Evolutionary conservation across 495 filamentous ascomycete genomes (phyloP).

Genomic region (Trichoderma reesei): DNA sequence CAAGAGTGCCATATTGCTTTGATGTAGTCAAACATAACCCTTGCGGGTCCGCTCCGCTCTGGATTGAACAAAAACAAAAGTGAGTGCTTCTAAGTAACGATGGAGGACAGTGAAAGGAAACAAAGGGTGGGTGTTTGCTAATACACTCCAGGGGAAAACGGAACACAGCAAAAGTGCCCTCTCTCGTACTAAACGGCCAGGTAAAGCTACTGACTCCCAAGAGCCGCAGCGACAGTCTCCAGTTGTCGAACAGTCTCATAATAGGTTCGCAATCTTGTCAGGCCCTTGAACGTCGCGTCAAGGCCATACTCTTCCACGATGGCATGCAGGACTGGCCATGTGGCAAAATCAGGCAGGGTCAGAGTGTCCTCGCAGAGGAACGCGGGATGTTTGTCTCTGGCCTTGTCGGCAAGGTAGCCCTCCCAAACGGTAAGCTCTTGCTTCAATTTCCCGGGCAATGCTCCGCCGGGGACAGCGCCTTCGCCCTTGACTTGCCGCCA

Average conservation of each 20-base stretch:
- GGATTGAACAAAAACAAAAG: no score
- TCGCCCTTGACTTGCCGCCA: conserved; percentile 23
- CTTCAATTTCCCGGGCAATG: conserved; percentile 20
- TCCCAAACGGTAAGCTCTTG: conserved; percentile 42
- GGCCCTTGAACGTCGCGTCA: conserved; percentile 20
- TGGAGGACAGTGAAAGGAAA: no score
- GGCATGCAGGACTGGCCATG: conserved; percentile 61
- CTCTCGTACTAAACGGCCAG: not conserved
- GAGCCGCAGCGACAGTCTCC: conserved; percentile 23
- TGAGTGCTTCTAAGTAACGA: no score
- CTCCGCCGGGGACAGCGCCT: conserved; percentile 9
- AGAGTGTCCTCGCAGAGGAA: conserved; percentile 50
- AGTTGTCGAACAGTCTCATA: conserved; percentile 28
- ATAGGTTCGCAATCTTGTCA: conserved; percentile 43
- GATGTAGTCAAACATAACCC: no score
- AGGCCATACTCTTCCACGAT: conserved; percentile 30
- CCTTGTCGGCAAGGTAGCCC: conserved; percentile 25
- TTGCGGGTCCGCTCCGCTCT: no score
- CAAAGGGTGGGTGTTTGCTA: not conserved
- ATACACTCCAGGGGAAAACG: not conserved
- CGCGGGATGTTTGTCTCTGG: conserved; percentile 14
- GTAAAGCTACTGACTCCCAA: not conserved
- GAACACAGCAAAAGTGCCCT: not conserved
- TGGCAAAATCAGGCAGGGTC: conserved; percentile 57
- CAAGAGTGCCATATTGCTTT: no score